A percentile compares a stretch with the other conserved stretches of the same genome.
phyloP scores from a whole-genome alignment of 176 grass and related monocot genomes.

The Rhipidocladum racemiflorum region DNA sequence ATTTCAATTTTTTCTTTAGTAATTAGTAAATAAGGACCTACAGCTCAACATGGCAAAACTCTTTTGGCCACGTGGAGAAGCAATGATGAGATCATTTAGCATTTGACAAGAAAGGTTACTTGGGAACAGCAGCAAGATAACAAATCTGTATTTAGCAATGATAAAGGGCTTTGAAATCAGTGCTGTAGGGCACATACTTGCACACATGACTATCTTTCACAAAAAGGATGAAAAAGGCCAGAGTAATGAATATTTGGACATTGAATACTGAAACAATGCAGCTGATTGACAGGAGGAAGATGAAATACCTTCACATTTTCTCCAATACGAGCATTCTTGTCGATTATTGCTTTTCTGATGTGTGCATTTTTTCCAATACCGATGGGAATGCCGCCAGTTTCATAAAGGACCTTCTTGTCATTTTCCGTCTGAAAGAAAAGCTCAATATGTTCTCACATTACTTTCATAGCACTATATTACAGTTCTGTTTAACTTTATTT shows the following conservation, averaged over 20 bases:
- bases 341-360: constrained; percentile 87
- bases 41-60: not conserved
- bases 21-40: not conserved
- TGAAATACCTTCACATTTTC: constrained; percentile 81
- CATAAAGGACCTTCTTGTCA: constrained; percentile 65
- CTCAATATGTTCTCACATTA: not conserved
- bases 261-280: not conserved
- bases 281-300: not conserved
- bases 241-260: constrained; percentile 5
- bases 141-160: not conserved
- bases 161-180: not conserved
- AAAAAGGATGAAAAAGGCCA: not conserved
- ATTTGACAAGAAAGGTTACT: not conserved
- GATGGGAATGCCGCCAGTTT: constrained; percentile 74
- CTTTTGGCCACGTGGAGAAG: not conserved
- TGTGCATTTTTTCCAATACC: constrained; percentile 93
- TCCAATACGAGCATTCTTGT: constrained; percentile 97
- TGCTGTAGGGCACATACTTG: not conserved
- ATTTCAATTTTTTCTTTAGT: constrained; percentile 1
- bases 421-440: constrained; percentile 68
- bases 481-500: constrained; percentile 11
- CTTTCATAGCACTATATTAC: not conserved
- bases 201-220: not conserved
- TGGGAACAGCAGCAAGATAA: not conserved
- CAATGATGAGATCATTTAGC: not conserved